phyloP scores from a whole-genome alignment of 441 rosid species.

The Populus hybrid region DNA sequence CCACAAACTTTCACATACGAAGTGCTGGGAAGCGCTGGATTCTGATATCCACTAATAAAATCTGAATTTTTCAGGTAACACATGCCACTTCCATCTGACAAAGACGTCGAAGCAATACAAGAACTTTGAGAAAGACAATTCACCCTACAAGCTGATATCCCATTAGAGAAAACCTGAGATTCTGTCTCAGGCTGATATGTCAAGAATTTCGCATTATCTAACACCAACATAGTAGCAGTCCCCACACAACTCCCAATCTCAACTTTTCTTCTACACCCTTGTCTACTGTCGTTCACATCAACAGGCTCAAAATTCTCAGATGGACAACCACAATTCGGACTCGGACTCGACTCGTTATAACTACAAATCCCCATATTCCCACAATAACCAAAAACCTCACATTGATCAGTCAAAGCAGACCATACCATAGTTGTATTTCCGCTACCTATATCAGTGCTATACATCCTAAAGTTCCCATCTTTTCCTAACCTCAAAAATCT shows the following conservation, averaged over 20 bases:
- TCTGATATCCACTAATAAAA: constrained; percentile 61
- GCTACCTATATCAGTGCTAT: constrained; percentile 35
- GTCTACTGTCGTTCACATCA: constrained; percentile 48
- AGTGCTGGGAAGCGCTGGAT: constrained; percentile 52
- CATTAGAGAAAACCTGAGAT: constrained; percentile 44
- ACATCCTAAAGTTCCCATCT: constrained; percentile 77
- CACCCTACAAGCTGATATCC: constrained; percentile 49
- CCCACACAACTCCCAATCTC: constrained; percentile 55
- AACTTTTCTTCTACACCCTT: constrained; percentile 63
- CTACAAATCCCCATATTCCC: constrained; percentile 69
- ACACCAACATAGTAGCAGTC: constrained; percentile 44
- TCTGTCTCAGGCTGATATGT: constrained; percentile 39
- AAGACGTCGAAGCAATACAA: constrained; percentile 61
- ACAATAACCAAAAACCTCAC: constrained; percentile 64
- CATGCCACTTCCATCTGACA: constrained; percentile 68
- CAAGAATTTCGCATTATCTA: constrained; percentile 44
- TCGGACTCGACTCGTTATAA: constrained; percentile 34
- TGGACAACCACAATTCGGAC: constrained; percentile 60
- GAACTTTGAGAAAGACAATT: constrained; percentile 48
- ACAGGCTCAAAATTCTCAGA: constrained; percentile 58
- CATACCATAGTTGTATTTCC: constrained; percentile 35
- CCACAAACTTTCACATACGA: constrained; percentile 67
- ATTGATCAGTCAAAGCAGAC: constrained; percentile 65
- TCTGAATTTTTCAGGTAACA: constrained; percentile 58
- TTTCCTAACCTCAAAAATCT: constrained; percentile 54